Conservation (phyloP, 306 rosid genomes). For the Prunus campanulata region DNA sequence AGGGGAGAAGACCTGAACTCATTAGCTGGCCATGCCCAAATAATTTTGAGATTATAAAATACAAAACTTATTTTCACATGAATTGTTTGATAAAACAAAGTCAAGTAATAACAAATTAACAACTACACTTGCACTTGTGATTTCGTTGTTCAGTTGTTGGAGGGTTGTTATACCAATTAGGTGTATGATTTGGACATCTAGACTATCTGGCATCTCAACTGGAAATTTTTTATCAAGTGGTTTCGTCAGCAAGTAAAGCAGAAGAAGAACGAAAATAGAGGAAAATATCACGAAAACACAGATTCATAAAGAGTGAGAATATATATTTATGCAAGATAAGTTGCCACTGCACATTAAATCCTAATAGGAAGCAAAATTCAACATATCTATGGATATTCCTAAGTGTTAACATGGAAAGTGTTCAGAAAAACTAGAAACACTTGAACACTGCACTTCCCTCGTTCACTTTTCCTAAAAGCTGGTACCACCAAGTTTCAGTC, state of each 20-base stretch:
- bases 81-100: constrained; percentile 23
- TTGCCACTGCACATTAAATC: not conserved
- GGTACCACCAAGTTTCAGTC: constrained; percentile 27
- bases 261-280: constrained; percentile 15
- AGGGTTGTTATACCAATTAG: constrained; percentile 55
- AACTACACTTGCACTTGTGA: constrained; percentile 30
- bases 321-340: constrained; percentile 19
- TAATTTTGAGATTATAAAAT: constrained; percentile 25
- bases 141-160: constrained; percentile 61
- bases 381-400: constrained; percentile 14
- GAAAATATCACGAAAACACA: not conserved
- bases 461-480: constrained; percentile 14
- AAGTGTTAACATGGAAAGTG: constrained; percentile 7
- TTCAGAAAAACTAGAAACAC: constrained; percentile 22
- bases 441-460: constrained; percentile 25
- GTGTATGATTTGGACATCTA: constrained; percentile 30
- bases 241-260: constrained; percentile 2
- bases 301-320: not conserved
- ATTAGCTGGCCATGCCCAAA: constrained; percentile 64
- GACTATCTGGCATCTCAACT: constrained; percentile 28
- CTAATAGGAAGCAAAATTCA: constrained; percentile 9
- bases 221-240: not conserved
- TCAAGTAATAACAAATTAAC: constrained; percentile 33
- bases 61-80: constrained; percentile 14
- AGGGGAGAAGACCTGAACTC: constrained; percentile 11